phyloP scores from a whole-genome alignment of 2,329 filamentous ascomycete genomes.

The Sordariomycetes sp. region DNA sequence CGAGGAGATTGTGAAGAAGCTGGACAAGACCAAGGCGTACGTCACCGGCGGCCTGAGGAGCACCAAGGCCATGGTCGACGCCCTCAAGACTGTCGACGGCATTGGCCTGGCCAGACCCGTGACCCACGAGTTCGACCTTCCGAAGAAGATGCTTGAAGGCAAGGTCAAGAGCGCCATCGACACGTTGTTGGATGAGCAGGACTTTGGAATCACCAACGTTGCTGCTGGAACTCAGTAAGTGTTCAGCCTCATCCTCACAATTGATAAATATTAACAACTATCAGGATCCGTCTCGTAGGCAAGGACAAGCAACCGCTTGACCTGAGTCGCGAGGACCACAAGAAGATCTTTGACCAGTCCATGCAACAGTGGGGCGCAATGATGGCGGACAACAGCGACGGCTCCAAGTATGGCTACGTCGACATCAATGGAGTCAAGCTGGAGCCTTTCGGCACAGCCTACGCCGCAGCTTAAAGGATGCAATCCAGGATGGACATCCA shows the following conservation, averaged over 20 bases:
- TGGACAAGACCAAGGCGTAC: conserved; percentile 42
- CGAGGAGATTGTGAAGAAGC: conserved; percentile 18
- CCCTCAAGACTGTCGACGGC: conserved; percentile 47
- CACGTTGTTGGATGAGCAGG: not conserved
- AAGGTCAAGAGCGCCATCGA: not conserved
- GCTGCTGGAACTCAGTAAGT: conserved; percentile 1
- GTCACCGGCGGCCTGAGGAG: conserved; percentile 51
- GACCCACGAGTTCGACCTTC: conserved; percentile 20
- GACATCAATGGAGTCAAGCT: conserved; percentile 1
- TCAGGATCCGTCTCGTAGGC: not conserved
- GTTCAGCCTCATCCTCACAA: not conserved
- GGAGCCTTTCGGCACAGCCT: not conserved
- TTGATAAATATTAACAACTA: not conserved
- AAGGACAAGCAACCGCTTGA: conserved; percentile 1
- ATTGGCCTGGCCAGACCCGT: conserved; percentile 41
- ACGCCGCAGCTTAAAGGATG: not conserved
- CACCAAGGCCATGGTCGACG: conserved; percentile 47
- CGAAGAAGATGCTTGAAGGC: conserved; percentile 15
- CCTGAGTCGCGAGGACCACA: not conserved
- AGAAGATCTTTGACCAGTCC: not conserved
- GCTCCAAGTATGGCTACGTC: conserved; percentile 1
- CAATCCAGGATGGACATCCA: no score
- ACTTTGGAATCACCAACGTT: conserved; percentile 1
- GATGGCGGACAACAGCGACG: not conserved
- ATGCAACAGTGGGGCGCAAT: not conserved